A percentile compares a stretch with the other conserved stretches of the same genome.
These are phyloP conservation scores for Adansonia digitata DNA, from an alignment of 345 rosid species.

Conservation along the genomic window DNA sequence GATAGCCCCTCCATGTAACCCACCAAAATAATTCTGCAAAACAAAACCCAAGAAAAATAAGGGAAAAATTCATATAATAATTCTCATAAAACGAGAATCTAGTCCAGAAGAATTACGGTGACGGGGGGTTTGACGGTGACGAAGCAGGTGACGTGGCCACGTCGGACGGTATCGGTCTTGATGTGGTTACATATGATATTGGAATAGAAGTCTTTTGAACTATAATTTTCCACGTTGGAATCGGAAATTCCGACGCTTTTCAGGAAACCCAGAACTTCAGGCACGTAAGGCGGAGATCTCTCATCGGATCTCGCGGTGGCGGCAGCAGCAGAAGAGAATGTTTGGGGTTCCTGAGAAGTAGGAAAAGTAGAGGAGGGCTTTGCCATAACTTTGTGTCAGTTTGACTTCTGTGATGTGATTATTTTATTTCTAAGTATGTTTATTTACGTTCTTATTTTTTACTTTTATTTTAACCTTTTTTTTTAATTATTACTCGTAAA, in stretches of 20 bases:
- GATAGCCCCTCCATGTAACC: constrained; percentile 65
- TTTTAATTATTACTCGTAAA: too few species aligned
- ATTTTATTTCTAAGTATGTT: too few species aligned
- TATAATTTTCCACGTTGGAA: constrained; percentile 20
- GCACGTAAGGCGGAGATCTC: constrained; percentile 13
- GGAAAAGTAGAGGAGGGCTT: neutral
- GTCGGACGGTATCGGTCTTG: constrained; percentile 34
- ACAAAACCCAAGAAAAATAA: neutral
- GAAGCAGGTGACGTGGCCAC: constrained; percentile 53
- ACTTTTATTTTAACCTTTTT: too few species aligned
- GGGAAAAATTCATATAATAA: neutral
- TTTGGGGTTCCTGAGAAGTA: neutral
- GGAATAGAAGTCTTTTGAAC: constrained; percentile 41
- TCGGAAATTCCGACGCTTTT: constrained; percentile 16
- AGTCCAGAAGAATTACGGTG: constrained; percentile 29
- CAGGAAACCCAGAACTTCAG: constrained; percentile 18
- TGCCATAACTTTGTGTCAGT: neutral
- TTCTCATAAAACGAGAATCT: neutral
- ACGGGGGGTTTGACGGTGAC: constrained; percentile 47
- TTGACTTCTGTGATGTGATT: too few species aligned
- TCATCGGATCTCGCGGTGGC: constrained; percentile 18
- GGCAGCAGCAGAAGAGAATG: constrained; percentile 12
- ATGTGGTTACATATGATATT: constrained; percentile 38
- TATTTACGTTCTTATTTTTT: too few species aligned
- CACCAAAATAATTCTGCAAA: constrained; percentile 44